A percentile compares a stretch with the other conserved stretches of the same genome.
These are phyloP conservation scores for Aspergillus sp. DNA, from an alignment of 2,329 filamentous ascomycete genomes.

Conservation along the genomic window DNA sequence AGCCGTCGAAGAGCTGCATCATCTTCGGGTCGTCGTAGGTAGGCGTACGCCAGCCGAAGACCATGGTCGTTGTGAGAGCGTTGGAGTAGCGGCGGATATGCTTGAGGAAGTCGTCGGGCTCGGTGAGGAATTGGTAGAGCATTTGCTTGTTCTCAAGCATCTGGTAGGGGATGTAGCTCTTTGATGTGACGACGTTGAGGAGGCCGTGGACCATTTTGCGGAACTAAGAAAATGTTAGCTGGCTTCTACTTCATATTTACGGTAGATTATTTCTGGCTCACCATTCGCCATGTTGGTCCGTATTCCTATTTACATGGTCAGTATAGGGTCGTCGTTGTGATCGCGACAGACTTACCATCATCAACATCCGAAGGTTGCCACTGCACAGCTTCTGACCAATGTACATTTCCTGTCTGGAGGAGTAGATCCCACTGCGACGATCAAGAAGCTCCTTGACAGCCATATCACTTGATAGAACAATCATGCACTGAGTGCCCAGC, in stretches of 20 bases:
- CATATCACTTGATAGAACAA: conserved; percentile 49
- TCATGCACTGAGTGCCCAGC: conserved; percentile 48
- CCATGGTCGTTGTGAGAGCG: conserved; percentile 51
- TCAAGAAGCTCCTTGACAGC: conserved; percentile 55
- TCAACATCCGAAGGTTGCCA: conserved; percentile 28
- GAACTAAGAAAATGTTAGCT: conserved; percentile 10
- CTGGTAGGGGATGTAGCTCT: conserved; percentile 56
- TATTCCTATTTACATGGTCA: neutral
- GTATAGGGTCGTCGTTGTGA: neutral
- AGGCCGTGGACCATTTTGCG: conserved; percentile 45
- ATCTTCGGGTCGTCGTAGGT: conserved; percentile 45
- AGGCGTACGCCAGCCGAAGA: conserved; percentile 49
- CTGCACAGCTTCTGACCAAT: conserved; percentile 41
- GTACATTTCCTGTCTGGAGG: conserved; percentile 47
- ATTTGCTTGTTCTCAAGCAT: conserved; percentile 57
- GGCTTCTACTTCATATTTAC: neutral
- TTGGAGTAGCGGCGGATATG: conserved; percentile 52
- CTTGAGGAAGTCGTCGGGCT: conserved; percentile 43
- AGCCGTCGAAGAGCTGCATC: conserved; percentile 42
- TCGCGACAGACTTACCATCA: conserved; percentile 26
- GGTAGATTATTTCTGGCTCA: neutral
- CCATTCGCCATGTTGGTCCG: neutral
- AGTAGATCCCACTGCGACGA: conserved; percentile 52
- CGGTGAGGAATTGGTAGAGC: conserved; percentile 47
- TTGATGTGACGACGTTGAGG: conserved; percentile 49